Conservation (phyloP, 2,329 filamentous ascomycete species). For the Fusarium stilboides region DNA sequence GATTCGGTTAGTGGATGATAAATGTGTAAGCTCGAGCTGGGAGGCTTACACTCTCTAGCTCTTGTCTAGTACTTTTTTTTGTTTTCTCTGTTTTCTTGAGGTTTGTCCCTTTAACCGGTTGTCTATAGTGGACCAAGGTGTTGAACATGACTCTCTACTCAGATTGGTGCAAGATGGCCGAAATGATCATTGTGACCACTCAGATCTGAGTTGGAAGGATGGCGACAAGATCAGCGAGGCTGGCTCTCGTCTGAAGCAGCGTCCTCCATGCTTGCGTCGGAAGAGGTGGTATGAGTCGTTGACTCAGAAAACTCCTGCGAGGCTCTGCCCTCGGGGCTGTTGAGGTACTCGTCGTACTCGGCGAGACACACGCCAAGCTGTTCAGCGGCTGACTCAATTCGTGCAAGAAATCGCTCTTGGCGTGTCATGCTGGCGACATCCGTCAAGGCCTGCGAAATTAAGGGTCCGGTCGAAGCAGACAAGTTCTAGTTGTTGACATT, state of each 20-base stretch:
- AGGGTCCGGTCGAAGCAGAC: constrained; percentile 37
- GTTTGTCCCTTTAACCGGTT: background rate
- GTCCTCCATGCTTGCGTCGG: constrained; percentile 31
- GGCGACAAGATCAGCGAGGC: constrained; percentile 12
- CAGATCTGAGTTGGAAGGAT: background rate
- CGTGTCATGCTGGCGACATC: constrained; percentile 62
- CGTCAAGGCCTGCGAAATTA: constrained; percentile 60
- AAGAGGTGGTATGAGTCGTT: constrained; percentile 42
- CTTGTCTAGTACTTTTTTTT: constrained; percentile 1
- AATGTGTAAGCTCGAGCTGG: background rate
- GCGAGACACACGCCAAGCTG: constrained; percentile 68
- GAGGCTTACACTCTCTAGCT: constrained; percentile 16
- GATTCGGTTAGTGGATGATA: constrained; percentile 12
- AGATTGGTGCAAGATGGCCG: background rate
- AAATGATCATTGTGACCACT: background rate
- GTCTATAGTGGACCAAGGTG: background rate
- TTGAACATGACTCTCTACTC: constrained; percentile 3
- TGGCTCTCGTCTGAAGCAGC: background rate
- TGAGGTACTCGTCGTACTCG: constrained; percentile 64
- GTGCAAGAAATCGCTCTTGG: constrained; percentile 63
- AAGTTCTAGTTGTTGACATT: constrained; percentile 58
- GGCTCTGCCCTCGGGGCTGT: constrained; percentile 47
- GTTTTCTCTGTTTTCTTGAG: background rate
- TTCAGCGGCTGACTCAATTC: constrained; percentile 68
- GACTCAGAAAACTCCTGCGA: constrained; percentile 49